Evolutionary conservation across 176 grass and related monocot genomes (phyloP), one percentile per base, ranked within the genome.

Genomic region (Aegilops speltoides): DNA sequence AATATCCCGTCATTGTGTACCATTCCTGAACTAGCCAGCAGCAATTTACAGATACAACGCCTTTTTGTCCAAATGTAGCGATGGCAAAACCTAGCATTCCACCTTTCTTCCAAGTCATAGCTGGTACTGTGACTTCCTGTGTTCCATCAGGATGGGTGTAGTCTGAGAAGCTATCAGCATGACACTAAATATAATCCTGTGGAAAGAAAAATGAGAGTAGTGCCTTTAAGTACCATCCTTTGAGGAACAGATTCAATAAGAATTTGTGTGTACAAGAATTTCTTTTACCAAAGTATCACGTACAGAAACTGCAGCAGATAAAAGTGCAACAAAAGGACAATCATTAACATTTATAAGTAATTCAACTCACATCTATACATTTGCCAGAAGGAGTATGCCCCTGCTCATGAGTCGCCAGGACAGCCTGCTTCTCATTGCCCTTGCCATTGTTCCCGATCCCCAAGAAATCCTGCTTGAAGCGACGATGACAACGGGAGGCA

Each of bases 131-230:
- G 32, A 98, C 77, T 81, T 98, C 95, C 8, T 43, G 61, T 78
- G 91, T 98, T 14, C 89, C 93, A 81, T 98, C 95, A 77, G 34
- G n/a, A 38, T 91, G 93, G n/a, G 63, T 86, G 31, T 90, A 74
- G 40, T 95, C 87, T 72, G 66, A 97, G 86, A 95, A 97, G 57
- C 59, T 97, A 73, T 86, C 79, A 78, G 87, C 19, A 84, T 97
- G 93, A 72, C 93, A 78, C 86, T 95, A 81, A 97, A 92, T 73
- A 97, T 64, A 71, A 97, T 91, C 77, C 95, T 97, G 89, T 43
- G 73, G 20, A 74, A 86, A 36, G 5, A 59, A 57, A 91, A 64
- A 68, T 78, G 19, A 68, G 8, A 83, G 69, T 62, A 76, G 5
- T n/a, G 6, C 86, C 61, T 43, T 68, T 3, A 70, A 24, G 56